Conservation (phyloP, 352 stramenopile species). For the Phytophthora macrochlamydospora region DNA sequence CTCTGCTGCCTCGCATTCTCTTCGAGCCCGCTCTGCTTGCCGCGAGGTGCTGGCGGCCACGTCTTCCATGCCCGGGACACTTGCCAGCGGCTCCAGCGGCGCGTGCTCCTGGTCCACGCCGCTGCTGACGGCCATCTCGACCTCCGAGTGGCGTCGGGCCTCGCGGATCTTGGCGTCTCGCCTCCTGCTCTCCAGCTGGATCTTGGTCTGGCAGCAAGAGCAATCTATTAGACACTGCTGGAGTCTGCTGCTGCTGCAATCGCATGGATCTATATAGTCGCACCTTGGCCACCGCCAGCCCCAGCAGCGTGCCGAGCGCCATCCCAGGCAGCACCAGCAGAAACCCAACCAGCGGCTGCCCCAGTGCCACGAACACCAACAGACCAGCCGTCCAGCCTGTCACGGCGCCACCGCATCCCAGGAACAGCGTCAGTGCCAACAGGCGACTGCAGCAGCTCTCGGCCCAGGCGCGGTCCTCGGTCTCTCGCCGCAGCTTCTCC, state of each 20-base stretch:
- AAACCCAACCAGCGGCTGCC: slow-evolving; percentile 66
- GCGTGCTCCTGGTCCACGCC: slow-evolving; percentile 31
- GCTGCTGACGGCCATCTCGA: slow-evolving; percentile 57
- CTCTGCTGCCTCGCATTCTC: slow-evolving; percentile 4
- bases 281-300: slow-evolving; percentile 65
- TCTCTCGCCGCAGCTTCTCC: slow-evolving; percentile 47
- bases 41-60: slow-evolving; percentile 18
- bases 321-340: slow-evolving; percentile 71
- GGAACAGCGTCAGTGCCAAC: slow-evolving; percentile 60
- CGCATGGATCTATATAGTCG: background rate
- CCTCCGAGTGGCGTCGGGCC: slow-evolving; percentile 48
- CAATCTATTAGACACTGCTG: background rate
- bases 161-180: slow-evolving; percentile 43
- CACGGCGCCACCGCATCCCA: slow-evolving; percentile 53
- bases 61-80: slow-evolving; percentile 31
- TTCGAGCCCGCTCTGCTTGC: slow-evolving; percentile 10
- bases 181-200: slow-evolving; percentile 57
- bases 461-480: slow-evolving; percentile 60
- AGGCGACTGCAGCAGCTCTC: slow-evolving; percentile 48
- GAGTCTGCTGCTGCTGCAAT: too few relatives aligned
- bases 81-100: slow-evolving; percentile 44
- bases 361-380: slow-evolving; percentile 51
- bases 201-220: slow-evolving; percentile 42
- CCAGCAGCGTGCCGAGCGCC: slow-evolving; percentile 47
- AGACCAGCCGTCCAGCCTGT: slow-evolving; percentile 56